Conservation (phyloP, 495 filamentous ascomycete genomes). For the Cercophora sp. region DNA sequence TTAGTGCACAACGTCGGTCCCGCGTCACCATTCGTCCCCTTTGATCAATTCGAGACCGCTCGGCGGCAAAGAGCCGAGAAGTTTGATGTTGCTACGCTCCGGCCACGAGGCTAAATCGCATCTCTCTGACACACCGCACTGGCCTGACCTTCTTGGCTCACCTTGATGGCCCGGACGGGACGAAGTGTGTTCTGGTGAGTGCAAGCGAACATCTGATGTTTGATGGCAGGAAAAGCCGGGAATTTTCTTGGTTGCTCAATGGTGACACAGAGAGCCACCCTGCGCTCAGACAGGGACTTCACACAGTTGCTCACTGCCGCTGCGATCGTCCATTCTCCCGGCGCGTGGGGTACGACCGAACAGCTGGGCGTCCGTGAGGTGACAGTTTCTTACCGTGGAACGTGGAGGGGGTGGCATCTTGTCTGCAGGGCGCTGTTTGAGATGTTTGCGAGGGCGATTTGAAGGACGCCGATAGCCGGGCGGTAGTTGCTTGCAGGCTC, state of each 20-base stretch:
- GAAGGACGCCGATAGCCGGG: too few species aligned
- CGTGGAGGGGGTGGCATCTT: background rate
- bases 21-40: conserved; percentile 1
- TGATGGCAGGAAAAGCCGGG: background rate
- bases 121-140: background rate
- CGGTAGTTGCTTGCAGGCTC: too few species aligned
- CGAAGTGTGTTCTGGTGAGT: background rate
- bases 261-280: background rate
- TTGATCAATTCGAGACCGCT: background rate
- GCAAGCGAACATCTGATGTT: background rate
- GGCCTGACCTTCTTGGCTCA: background rate
- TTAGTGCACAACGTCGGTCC: background rate
- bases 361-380: background rate
- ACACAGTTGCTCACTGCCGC: background rate
- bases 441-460: too few species aligned
- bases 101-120: background rate
- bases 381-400: background rate
- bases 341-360: background rate
- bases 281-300: background rate
- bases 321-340: background rate
- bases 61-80: background rate
- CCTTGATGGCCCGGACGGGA: background rate
- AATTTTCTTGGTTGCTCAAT: background rate
- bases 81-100: background rate
- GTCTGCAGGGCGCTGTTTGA: background rate